Conservation (phyloP, 495 filamentous ascomycete species). For the Xylaria nigripes region DNA sequence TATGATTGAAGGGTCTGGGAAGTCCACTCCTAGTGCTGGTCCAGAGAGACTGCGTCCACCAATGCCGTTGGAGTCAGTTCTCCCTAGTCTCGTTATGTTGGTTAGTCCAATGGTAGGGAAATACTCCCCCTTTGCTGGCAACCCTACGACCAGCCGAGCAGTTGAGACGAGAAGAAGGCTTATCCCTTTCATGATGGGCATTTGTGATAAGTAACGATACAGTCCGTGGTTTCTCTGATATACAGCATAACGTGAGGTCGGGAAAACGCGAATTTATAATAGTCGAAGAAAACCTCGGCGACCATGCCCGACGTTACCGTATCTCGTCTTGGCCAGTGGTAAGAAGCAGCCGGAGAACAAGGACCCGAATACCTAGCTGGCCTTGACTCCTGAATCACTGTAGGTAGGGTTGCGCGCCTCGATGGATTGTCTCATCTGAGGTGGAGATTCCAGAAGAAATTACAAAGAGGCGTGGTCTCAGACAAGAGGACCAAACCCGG, state of each 20-base stretch:
- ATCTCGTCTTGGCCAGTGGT: not conserved
- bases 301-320: not conserved
- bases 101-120: constrained; percentile 21
- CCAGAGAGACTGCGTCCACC: constrained; percentile 16
- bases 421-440: not conserved
- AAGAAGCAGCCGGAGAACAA: no score
- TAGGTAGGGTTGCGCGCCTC: not conserved
- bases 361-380: no score
- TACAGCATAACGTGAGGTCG: not conserved
- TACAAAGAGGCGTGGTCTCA: not conserved
- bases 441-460: not conserved
- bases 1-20: constrained; percentile 27
- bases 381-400: not conserved
- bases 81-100: constrained; percentile 22
- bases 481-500: not conserved
- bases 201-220: not conserved
- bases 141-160: constrained; percentile 16
- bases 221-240: not conserved
- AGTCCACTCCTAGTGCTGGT: constrained; percentile 21
- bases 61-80: constrained; percentile 4
- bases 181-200: constrained; percentile 22
- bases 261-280: constrained; percentile 1
- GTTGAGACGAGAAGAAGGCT: constrained; percentile 17
- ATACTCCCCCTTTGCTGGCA: constrained; percentile 14
- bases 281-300: not conserved